A percentile compares a stretch with the other conserved stretches of the same genome.
Conservation (phyloP, 2,329 filamentous ascomycete genomes). For the Chaetomiaceae sp. region DNA sequence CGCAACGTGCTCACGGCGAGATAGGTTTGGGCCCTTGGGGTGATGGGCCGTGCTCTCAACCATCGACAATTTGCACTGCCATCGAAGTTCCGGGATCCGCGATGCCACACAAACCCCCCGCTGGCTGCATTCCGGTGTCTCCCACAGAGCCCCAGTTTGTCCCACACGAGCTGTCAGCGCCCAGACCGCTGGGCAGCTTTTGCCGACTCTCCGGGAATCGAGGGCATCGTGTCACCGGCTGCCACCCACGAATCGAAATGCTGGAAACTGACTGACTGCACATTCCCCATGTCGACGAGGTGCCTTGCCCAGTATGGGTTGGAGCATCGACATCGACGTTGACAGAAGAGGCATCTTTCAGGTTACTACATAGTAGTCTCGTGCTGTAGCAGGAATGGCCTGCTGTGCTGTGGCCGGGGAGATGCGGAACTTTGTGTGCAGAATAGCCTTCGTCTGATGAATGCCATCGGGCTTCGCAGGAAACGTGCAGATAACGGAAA, state of each 20-base stretch:
- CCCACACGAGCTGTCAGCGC: constrained; percentile 4
- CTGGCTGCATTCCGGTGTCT: constrained; percentile 4
- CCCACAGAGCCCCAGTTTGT: too few relatives aligned
- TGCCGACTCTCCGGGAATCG: not conserved
- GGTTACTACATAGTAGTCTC: too few relatives aligned
- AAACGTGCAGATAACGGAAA: not conserved
- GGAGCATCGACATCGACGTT: too few relatives aligned
- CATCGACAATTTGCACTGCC: constrained; percentile 26
- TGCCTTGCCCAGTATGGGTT: too few relatives aligned
- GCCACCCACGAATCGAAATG: too few relatives aligned
- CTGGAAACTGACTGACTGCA: too few relatives aligned
- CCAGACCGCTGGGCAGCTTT: not conserved
- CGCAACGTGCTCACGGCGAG: too few relatives aligned
- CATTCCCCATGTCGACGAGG: too few relatives aligned
- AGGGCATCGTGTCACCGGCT: not conserved
- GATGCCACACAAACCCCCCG: constrained; percentile 4
- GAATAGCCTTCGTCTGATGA: not conserved
- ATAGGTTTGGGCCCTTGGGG: too few relatives aligned
- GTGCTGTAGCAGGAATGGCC: not conserved
- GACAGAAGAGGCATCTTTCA: too few relatives aligned
- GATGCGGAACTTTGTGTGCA: constrained; percentile 6
- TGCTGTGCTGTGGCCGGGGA: not conserved
- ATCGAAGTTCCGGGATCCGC: constrained; percentile 22
- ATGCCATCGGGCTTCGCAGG: not conserved
- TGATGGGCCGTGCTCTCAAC: not conserved